Conservation (phyloP, 2,329 filamentous ascomycete genomes). For the Erysiphe pulchra region DNA sequence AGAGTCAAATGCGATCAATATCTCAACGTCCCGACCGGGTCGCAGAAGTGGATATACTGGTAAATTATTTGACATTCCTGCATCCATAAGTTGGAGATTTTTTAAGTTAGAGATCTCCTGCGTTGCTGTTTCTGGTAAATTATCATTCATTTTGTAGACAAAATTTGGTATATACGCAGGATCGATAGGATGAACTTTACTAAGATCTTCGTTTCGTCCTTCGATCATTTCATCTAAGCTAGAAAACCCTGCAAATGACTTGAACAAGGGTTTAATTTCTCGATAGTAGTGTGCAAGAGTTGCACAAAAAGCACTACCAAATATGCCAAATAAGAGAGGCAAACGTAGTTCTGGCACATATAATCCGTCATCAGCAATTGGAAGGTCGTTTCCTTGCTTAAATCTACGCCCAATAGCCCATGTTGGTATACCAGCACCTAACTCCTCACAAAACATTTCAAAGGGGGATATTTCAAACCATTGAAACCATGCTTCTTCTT, state of each 20-base stretch:
- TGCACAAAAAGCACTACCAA: conserved; percentile 88
- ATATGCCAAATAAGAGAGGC: conserved; percentile 75
- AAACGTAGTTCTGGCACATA: conserved; percentile 65
- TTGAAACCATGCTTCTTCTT: conserved; percentile 70
- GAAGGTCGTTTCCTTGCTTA: conserved; percentile 38
- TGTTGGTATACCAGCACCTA: conserved; percentile 73
- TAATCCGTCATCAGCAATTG: conserved; percentile 36
- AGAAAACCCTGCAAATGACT: conserved; percentile 45
- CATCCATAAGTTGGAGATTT: conserved; percentile 76
- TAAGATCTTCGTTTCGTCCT: conserved; percentile 57
- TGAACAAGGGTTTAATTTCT: conserved; percentile 65
- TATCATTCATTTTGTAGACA: conserved; percentile 51
- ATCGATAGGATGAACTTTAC: conserved; percentile 85
- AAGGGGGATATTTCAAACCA: conserved; percentile 95
- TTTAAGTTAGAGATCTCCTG: conserved; percentile 43
- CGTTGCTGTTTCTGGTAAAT: conserved; percentile 52
- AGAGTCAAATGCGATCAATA: conserved; percentile 81
- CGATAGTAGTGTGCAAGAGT: conserved; percentile 91
- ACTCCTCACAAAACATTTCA: conserved; percentile 86
- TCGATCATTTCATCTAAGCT: conserved; percentile 62
- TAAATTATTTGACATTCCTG: conserved; percentile 95
- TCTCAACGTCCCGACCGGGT: conserved; percentile 66
- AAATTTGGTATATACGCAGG: conserved; percentile 82
- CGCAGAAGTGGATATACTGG: conserved; percentile 86
- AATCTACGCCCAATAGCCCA: conserved; percentile 81